Evolutionary conservation across 352 stramenopile species (phyloP).

Genomic region (Globisporangium perplexum): DNA sequence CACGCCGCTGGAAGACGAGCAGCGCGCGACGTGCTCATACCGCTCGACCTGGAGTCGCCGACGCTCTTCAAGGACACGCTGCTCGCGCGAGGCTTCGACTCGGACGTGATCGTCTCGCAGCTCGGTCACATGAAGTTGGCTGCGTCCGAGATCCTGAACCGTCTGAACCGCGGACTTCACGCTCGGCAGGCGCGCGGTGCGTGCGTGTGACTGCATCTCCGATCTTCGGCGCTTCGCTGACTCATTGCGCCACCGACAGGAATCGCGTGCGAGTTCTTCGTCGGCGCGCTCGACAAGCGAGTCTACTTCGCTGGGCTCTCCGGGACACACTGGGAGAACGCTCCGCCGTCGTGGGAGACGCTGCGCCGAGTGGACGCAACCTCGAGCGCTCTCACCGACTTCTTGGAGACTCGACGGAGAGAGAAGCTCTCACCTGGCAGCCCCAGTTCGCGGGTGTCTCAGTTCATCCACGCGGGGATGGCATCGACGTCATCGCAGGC

Average conservation of each 20-base stretch:
- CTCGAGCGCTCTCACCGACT: slow-evolving; percentile 12
- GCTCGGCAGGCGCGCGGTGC: slow-evolving; percentile 27
- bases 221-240: too few relatives aligned
- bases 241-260: slow-evolving; percentile 9
- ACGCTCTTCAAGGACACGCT: slow-evolving; percentile 17
- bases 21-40: not conserved
- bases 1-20: not conserved
- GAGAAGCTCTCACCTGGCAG: not conserved
- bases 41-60: slow-evolving; percentile 11
- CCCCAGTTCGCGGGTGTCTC: not conserved
- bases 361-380: slow-evolving; percentile 30
- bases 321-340: slow-evolving; percentile 42
- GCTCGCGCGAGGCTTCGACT: slow-evolving; percentile 25
- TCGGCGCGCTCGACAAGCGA: slow-evolving; percentile 19
- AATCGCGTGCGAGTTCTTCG: slow-evolving; percentile 56
- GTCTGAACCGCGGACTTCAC: slow-evolving; percentile 30
- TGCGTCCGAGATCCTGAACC: slow-evolving; percentile 48
- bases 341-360: slow-evolving; percentile 33
- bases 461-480: too few relatives aligned
- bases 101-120: slow-evolving; percentile 32
- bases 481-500: not conserved
- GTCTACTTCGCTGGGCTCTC: slow-evolving; percentile 39
- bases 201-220: not conserved
- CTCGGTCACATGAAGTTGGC: slow-evolving; percentile 52
- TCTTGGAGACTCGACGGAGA: not conserved